Base-by-base conservation (phyloP, 371 early-diverging fungal genomes). In the Thermomucor indicae-seudaticae region DNA sequence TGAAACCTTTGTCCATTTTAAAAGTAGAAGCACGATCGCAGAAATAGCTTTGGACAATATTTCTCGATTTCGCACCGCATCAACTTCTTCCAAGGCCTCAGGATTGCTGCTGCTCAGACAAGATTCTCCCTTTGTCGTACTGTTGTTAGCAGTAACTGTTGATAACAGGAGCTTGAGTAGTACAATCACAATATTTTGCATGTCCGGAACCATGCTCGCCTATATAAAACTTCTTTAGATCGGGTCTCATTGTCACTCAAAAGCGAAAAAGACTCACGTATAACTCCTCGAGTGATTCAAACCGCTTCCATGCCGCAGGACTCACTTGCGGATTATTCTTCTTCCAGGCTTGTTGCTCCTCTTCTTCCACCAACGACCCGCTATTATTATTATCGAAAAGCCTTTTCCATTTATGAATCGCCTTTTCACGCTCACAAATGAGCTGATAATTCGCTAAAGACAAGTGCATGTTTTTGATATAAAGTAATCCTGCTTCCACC, bases 11-110 rank as follows among this genome's bases (percentile, higher is more conserved):
- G 80, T 72, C 55, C 81, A 77, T 54, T 87, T 87, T 3, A 93
- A 59, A 19, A 91, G 55, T 3, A 85, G 50, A 5, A 89, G 35
- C 17, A 93, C 44, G 25, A 89, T 81, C 29, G 80, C 80, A 16
- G 88, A 83, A 0, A 89, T 84, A 6, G 88, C 81, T 52, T 88
- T 86, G 6, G 89, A 84, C 23, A 87, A 80, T 17, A 85, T 82
- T 55, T 93, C 93, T 47, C 79, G 76, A 51, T 90, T 82, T 20
- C 86, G 67, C 6, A 65, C 59, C 10, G 67, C 50, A 51, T 88
- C 83, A 1, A 75, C 58, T 39, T 76, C 68, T 25, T 84, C 84
- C 25, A 83, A 38, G 3, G 41, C 49, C n/a, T 28, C 31, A 3
- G 20, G n/a, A 35, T 24, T 35, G 43, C 8, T 24, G 51, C 31